Evolutionary conservation across 257 asterid genomes (phyloP), one percentile per base, ranked within the genome.

Genomic region (Lithospermum erythrorhizon): DNA sequence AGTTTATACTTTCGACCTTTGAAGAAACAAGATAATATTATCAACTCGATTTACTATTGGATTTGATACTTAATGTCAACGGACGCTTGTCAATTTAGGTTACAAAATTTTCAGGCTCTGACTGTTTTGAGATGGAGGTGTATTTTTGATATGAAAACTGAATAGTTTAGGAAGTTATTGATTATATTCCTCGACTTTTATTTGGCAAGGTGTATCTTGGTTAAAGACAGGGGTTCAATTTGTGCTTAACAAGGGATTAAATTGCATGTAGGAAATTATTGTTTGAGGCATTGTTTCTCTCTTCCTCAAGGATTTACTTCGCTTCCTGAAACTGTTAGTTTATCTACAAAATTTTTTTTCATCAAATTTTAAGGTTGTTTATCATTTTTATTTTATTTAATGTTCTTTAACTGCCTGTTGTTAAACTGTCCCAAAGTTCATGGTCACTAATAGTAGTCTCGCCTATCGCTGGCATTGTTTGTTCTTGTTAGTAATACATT

Each of bases 211-310:
- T 8, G 75, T 77, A 54, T 62, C 57, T 17, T 19, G 22, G 61
- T 70, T 19, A 61, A 58, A 71, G 70, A 70, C 66, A 54, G 58
- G 35, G n/a, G 62, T 73, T 56, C 72, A 64, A 30, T 53, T 58
- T 47, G 65, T 61, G 27, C 51, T 77, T 67, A 67, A 70, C 55
- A 70, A 63, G 59, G 65, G 77, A 65, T 57, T 77, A n/a, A 68
- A 62, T 21, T 32, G 53, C 65, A 68, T 77, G 82, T n/a, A n/a
- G 82, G 82, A 73, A 65, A 73, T 72, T 77, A 77, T 63, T 61
- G 75, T 58, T 63, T 77, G 24, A 63, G 32, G 53, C 77, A 74
- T 21, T 67, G 76, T 55, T 77, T 77, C 47, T 54, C 30, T 32
- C 79, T 77, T 67, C 82, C 77, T 0, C 69, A 67, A 61, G 82